Base-by-base conservation (phyloP, 2,329 filamentous ascomycete species). In the Trichoderma arundinaceum region DNA sequence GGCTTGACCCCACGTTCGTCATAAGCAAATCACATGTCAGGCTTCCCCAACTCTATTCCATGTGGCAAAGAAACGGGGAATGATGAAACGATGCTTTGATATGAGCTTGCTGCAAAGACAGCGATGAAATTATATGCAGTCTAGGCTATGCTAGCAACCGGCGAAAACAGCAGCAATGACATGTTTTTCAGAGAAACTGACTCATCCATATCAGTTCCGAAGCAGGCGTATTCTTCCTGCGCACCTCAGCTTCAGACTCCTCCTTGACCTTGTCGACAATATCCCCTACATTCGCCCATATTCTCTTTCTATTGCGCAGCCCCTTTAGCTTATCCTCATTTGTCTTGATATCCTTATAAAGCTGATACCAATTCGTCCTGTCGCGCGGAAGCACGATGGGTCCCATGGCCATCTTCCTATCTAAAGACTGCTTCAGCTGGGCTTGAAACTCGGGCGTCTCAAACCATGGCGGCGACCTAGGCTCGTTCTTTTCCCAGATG, bases 361-460 rank as follows among this genome's bases (percentile, higher is more conserved):
- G 38, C 48, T 66, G 66, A 12, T 68, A 52, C 68, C 68, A 69
- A 9, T 69, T 68, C 5, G 65, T 69, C 17, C 41, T 67, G 1
- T 60, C 59, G 0, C 53, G 39, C 3, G 63, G 52, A 0, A 69
- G 46, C 38, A 32, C 48, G 2, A 53, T 52, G 6, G 64, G 63
- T 4, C 22, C 51, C 22, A 68, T 52, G 3, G 48, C 56, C 38
- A 38, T 60, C 62, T 54, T 63, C 17, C 39, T 17, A 4, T 57
- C 57, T 22, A 41, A n/a, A n/a, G 64, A 57, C 12, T 58, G 38
- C 43, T 33, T 32, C 19, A 52, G 13, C 61, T 63, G 62, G 0
- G 48, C 52, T 4, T 60, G 12, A n/a, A 66, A 43, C 13, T 58
- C 62, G 1, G 62, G 53, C 17, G 62, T 64, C 5, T 58, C 52